These are phyloP conservation scores for Hypomontagnella submonticulosa DNA, from an alignment of 495 filamentous ascomycete genomes.

Conservation along the genomic window DNA sequence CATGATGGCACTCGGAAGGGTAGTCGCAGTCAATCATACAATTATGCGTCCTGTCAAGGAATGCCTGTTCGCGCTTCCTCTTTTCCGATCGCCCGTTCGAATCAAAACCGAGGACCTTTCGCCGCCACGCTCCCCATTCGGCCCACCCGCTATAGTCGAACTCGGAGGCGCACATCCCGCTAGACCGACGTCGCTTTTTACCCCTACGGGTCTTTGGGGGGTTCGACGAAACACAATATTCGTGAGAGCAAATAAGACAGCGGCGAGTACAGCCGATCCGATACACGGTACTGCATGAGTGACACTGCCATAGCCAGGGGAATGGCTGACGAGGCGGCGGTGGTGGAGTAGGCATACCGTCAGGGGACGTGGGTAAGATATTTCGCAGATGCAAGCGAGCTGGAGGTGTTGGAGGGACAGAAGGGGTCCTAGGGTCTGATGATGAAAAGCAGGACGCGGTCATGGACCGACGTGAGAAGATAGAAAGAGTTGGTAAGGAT, in stretches of 20 bases:
- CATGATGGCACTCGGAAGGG: slow-evolving; percentile 56
- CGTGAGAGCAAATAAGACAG: slow-evolving; percentile 58
- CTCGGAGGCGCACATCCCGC: slow-evolving; percentile 45
- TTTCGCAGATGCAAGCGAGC: slow-evolving; percentile 48
- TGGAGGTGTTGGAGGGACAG: slow-evolving; percentile 36
- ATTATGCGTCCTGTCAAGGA: slow-evolving; percentile 41
- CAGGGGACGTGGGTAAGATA: slow-evolving; percentile 38
- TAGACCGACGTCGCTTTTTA: slow-evolving; percentile 27
- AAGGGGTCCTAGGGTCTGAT: slow-evolving; percentile 3
- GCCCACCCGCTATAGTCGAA: slow-evolving; percentile 59
- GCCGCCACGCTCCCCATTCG: slow-evolving; percentile 52
- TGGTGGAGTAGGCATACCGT: slow-evolving; percentile 43
- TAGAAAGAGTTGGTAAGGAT: slow-evolving; percentile 29
- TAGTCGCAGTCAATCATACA: slow-evolving; percentile 59
- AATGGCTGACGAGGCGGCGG: slow-evolving; percentile 45
- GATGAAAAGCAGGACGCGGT: slow-evolving; percentile 3
- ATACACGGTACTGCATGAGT: slow-evolving; percentile 52
- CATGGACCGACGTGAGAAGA: slow-evolving; percentile 20
- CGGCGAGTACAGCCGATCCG: slow-evolving; percentile 56
- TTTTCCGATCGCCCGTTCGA: slow-evolving; percentile 17
- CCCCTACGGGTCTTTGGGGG: slow-evolving; percentile 24
- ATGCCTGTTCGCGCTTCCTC: slow-evolving; percentile 39
- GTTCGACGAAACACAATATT: slow-evolving; percentile 49
- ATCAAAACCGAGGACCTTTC: slow-evolving; percentile 46
- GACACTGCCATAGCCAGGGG: slow-evolving; percentile 60